A percentile compares a stretch with the other conserved stretches of the same genome.
These are phyloP conservation scores for Myochromella boudieri DNA, from an alignment of 768 basidiomycete species.

Conservation along the genomic window DNA sequence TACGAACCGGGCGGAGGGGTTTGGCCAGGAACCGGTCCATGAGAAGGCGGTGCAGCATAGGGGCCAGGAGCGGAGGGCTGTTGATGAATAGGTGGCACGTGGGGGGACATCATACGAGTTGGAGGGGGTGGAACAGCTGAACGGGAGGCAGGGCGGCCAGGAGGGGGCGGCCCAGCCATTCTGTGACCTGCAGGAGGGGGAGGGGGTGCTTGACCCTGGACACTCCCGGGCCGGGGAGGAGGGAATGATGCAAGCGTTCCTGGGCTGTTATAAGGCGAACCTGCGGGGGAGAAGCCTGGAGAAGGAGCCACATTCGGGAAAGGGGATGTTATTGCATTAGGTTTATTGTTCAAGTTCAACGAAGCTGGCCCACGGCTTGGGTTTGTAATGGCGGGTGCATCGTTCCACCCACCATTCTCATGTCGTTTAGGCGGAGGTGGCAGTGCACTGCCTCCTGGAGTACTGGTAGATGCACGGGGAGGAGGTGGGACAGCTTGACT, in stretches of 20 bases:
- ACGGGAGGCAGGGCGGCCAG: slow-evolving; percentile 28
- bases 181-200: slow-evolving; percentile 36
- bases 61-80: slow-evolving; percentile 46
- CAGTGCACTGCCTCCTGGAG: slow-evolving; percentile 26
- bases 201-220: slow-evolving; percentile 46
- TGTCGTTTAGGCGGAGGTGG: slow-evolving; percentile 60
- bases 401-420: slow-evolving; percentile 90
- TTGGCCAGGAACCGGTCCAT: slow-evolving; percentile 41
- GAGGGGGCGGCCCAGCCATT: slow-evolving; percentile 32
- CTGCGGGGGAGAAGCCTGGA: slow-evolving; percentile 41
- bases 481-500: slow-evolving; percentile 41
- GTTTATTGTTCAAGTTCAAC: slow-evolving; percentile 49
- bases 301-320: slow-evolving; percentile 70
- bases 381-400: slow-evolving; percentile 61
- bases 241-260: slow-evolving; percentile 49
- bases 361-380: slow-evolving; percentile 54
- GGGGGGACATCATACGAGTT: slow-evolving; percentile 48
- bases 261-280: slow-evolving; percentile 46
- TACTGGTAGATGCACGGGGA: slow-evolving; percentile 34
- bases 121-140: slow-evolving; percentile 31
- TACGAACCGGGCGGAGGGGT: slow-evolving; percentile 43
- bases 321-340: slow-evolving; percentile 78
- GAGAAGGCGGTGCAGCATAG: slow-evolving; percentile 45
- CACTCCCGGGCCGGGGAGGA: slow-evolving; percentile 66
- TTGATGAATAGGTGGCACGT: slow-evolving; percentile 35